Evolutionary conservation across 805 yeast genomes (phyloP).

Genomic region (Middelhovenomyces tepae): DNA sequence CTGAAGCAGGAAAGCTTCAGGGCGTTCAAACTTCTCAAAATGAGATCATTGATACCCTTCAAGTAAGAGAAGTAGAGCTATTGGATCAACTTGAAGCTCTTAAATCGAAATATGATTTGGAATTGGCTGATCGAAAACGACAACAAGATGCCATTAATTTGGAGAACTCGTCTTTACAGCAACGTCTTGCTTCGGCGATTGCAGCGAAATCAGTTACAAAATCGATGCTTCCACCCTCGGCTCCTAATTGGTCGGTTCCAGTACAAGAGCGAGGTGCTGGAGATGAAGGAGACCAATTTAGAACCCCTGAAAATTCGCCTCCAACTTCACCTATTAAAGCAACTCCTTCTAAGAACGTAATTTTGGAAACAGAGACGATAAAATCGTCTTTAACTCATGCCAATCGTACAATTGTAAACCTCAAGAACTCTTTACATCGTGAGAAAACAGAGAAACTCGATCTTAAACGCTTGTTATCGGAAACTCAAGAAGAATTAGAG

Average conservation of each 20-base stretch:
- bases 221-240: neutral
- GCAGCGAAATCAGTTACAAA: neutral
- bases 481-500: constrained; percentile 22
- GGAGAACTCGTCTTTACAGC: constrained; percentile 18
- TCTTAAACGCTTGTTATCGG: constrained; percentile 23
- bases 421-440: constrained; percentile 44
- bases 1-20: constrained; percentile 18
- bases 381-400: constrained; percentile 58
- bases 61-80: constrained; percentile 23
- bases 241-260: neutral
- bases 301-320: constrained; percentile 23
- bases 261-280: constrained; percentile 1
- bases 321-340: constrained; percentile 28
- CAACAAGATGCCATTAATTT: constrained; percentile 18
- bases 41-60: constrained; percentile 23
- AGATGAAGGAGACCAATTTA: constrained; percentile 12
- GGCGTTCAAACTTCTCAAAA: constrained; percentile 17
- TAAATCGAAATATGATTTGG: constrained; percentile 18
- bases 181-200: constrained; percentile 1
- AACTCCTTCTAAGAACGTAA: constrained; percentile 24
- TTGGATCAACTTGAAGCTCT: constrained; percentile 17
- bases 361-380: constrained; percentile 58
- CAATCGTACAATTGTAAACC: constrained; percentile 50
- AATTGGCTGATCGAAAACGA: constrained; percentile 15
- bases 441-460: constrained; percentile 34